Base-by-base conservation (phyloP, 768 basidiomycete genomes). In the Jaapia argillacea region DNA sequence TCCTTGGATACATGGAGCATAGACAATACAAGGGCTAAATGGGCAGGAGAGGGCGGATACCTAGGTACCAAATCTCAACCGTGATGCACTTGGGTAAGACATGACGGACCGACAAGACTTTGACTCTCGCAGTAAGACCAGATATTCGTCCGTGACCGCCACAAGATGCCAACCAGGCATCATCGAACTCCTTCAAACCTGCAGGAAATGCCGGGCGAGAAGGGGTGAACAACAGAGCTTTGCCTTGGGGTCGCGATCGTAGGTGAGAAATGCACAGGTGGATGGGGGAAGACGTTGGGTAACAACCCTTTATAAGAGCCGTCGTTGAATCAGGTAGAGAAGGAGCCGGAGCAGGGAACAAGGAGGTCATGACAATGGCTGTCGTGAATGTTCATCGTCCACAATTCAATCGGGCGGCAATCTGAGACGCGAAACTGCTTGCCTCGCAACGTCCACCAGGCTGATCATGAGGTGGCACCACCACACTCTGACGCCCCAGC, bases 221-320 rank as follows among this genome's bases (percentile, higher is more conserved):
- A 1, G 81, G 72, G 16, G 77, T 64, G 23, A 85, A 51, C 41
- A 85, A 54, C 16, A 86, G 43, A 0, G 67, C 60, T 36, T 60
- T 57, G 14, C 59, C 55, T 7, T 61, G 54, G 18, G 67, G 57
- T 6, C 54, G 53, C 43, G 62, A 56, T 7, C 58, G 48, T 4
- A 66, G 47, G 47, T 67, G 63, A 0, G 83, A 81, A 23, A 84
- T 58, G 28, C 74, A 69, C 26, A 87, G 65, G 48, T 84, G 77
- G 39, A 89, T 63, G 3, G 83, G 83, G 4, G 83, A 79, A 3
- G 86, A 80, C 16, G 80, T 59, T 41, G 75, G 78, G 54, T 77
- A 82, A 0, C 64, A 46, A 1, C 86, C 86, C 21, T 72, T 67
- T 24, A 88, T 60, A 10, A 88, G 63, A n/a, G 87, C 56, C 4